Percentiles rank a stretch among this genome's conserved stretches.
Evolutionary conservation across 208 protist species (phyloP).

Genomic region (Leishmania guyanensis): DNA sequence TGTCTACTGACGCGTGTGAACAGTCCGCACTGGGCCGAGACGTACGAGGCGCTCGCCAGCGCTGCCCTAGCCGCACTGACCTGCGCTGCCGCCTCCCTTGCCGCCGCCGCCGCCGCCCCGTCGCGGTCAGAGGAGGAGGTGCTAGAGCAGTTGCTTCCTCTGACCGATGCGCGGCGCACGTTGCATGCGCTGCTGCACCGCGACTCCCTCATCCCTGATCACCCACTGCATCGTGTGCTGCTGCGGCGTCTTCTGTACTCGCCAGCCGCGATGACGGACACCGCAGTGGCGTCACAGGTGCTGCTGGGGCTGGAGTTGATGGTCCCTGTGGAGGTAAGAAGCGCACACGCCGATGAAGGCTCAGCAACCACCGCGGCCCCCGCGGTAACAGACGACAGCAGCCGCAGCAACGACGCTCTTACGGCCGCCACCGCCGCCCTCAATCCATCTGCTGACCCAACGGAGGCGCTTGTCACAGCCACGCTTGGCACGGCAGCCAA

Average conservation of each 20-base stretch:
- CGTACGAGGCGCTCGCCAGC: slow-evolving; percentile 51
- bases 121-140: not conserved
- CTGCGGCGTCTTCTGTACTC: slow-evolving; percentile 50
- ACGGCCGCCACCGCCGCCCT: not conserved
- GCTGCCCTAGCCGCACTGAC: slow-evolving; percentile 25
- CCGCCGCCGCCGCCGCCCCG: not conserved
- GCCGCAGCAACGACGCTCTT: not conserved
- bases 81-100: not conserved
- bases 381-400: not conserved
- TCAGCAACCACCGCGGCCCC: not conserved
- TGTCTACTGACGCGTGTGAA: slow-evolving; percentile 43
- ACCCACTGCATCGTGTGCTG: slow-evolving; percentile 59
- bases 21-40: slow-evolving; percentile 49
- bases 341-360: not conserved
- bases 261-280: slow-evolving; percentile 37
- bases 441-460: not conserved
- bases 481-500: not conserved
- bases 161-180: slow-evolving; percentile 23
- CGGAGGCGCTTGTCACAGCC: not conserved
- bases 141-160: slow-evolving; percentile 8
- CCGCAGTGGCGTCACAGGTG: slow-evolving; percentile 27
- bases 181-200: slow-evolving; percentile 50
- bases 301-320: slow-evolving; percentile 39
- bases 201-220: slow-evolving; percentile 60
- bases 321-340: slow-evolving; percentile 6